Base-by-base conservation (phyloP, 2,329 filamentous ascomycete species). In the Exophiala calicioides region DNA sequence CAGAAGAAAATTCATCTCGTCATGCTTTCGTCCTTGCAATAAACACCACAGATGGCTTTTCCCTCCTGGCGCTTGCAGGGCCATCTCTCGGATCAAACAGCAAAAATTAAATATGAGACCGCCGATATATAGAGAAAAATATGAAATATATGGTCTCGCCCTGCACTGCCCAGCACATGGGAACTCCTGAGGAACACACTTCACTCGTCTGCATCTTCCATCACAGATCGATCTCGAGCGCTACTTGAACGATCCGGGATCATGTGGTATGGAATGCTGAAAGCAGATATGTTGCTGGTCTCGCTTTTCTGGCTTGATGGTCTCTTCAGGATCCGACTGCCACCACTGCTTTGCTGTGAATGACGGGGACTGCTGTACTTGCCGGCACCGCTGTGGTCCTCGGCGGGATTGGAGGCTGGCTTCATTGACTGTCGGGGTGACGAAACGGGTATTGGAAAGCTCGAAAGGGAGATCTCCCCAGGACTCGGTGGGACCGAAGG, bases 191-290 rank as follows among this genome's bases (percentile, higher is more conserved):
- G n/a, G n/a, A n/a, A n/a, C n/a, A n/a, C n/a, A n/a, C n/a, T n/a
- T 19, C 38, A 16, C 12, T 41, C 30, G 8, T 23, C 31, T 16
- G 26, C 23, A 10, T 48, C 46, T 29, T 54, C 53, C 51, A 33
- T 45, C 7, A 52, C 47, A 7, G 41, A 44, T 32, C 35, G 36
- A 26, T 57, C 55, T 5, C 55, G 48, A 39, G 43, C 43, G 31
- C 55, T 57, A 36, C 55, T 57, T 15, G 52, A 52, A 3, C 55
- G 52, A 41, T 55, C 55, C 3, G 55, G 55, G 34, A 57, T 53
- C 55, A 55, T 47, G 36, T 57, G 55, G 26, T 33, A 44, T 13
- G 55, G 55, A 36, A 57, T 57, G 44, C 54, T 57, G 36, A 53
- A 55, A 21, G 31, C 40, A 7, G 52, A 55, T 20, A 39, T 24